Percentiles rank a stretch among this genome's conserved stretches.
These are phyloP conservation scores for Arthroderma sp. DNA, from an alignment of 2,329 filamentous ascomycete species.

Conservation along the genomic window DNA sequence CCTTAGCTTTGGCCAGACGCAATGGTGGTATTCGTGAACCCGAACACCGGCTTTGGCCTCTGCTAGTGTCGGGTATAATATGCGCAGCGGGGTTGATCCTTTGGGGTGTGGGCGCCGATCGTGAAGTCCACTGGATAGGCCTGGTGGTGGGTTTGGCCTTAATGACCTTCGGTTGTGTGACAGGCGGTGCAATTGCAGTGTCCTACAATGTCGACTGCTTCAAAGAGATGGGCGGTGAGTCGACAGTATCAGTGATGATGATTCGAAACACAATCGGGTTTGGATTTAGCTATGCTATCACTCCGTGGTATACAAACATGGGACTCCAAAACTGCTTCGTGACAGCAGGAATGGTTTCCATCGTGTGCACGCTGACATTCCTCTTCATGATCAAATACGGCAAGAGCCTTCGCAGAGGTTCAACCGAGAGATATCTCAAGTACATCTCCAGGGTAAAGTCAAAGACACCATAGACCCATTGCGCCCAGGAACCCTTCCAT, in stretches of 20 bases:
- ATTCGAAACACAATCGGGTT: slow-evolving; percentile 27
- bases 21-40: slow-evolving; percentile 31
- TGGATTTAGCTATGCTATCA: too few relatives aligned
- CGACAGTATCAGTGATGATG: slow-evolving; percentile 38
- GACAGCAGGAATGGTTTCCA: too few relatives aligned
- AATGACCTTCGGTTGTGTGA: slow-evolving; percentile 31
- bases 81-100: slow-evolving; percentile 7
- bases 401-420: too few relatives aligned
- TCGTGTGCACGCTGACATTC: too few relatives aligned
- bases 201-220: slow-evolving; percentile 39
- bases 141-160: slow-evolving; percentile 37
- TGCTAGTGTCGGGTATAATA: slow-evolving; percentile 4
- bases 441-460: too few relatives aligned
- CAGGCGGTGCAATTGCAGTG: slow-evolving; percentile 32
- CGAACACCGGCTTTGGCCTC: slow-evolving; percentile 29
- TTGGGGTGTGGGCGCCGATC: slow-evolving; percentile 36
- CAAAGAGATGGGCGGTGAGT: slow-evolving; percentile 35
- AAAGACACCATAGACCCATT: too few relatives aligned
- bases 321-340: too few relatives aligned
- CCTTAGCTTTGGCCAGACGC: slow-evolving; percentile 8
- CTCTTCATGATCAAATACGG: too few relatives aligned
- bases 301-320: too few relatives aligned
- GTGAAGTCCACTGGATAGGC: slow-evolving; percentile 38
- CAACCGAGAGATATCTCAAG: too few relatives aligned
- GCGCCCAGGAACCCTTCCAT: too few relatives aligned